Evolutionary conservation across 208 protist species (phyloP), one percentile per base, ranked within the genome.

Genomic region (Leishmania tarentolae): DNA sequence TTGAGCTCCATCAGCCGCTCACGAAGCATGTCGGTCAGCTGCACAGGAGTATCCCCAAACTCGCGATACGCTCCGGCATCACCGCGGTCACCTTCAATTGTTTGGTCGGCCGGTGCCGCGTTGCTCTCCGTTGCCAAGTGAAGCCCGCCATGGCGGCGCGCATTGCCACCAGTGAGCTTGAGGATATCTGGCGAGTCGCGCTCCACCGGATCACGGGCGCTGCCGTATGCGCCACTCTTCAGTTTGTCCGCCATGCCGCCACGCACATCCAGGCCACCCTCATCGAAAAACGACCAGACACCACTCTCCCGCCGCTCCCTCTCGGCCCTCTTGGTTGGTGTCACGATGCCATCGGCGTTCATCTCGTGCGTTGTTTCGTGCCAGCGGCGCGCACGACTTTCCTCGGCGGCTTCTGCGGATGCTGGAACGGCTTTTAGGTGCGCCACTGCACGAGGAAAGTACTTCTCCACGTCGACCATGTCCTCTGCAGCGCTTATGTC

Each of bases 1-100:
- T 96, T 97, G 28, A 97, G 89, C 83, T 97, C 92, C 91, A 96
- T 94, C 65, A 97, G 79, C 3, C 94, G 91, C 85, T 97, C 94
- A 19, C 89, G 86, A 59, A 97, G 85, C 94, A 97, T 97, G 85
- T 96, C 94, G 15, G 92, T 97, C 59, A 97, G 82, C 87, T 97
- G 89, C 52, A 91, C 87, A 11, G 94, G 94, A 13, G 94, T 95
- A 80, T 97, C 92, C 19, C 92, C 92, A 83, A 93, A 97, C 57
- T 81, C 86, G 53, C 74, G 66, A 53, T 75, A 65, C 24, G 59
- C 83, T 13, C 81, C 82, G 70, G 78, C 28, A 68, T 82, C 83
- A 15, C 84, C 81, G 66, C 73, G 70, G 68, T 83, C 86, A 24
- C 81, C 85, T 71, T 96, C 94, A 72, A 96, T 88, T 8, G 94